Base-by-base conservation (phyloP, 2,329 filamentous ascomycete species). In the Alternaria arbusti region DNA sequence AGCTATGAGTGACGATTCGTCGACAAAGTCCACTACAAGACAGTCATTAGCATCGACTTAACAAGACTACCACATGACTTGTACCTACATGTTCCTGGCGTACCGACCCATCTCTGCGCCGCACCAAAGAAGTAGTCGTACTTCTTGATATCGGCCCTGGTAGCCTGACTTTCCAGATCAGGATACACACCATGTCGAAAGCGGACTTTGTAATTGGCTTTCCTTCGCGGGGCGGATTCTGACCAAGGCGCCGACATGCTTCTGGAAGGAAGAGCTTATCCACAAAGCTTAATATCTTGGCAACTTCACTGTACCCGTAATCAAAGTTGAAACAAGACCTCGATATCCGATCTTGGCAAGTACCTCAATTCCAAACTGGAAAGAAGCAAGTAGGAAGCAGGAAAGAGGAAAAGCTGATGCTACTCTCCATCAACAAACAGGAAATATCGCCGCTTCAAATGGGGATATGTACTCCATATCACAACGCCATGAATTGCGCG, bases 81-180 rank as follows among this genome's bases (percentile, higher is more conserved):
- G 7, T 49, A 68, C 68, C 20, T 63, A 72, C 70, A 63, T 32
- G 63, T 64, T 6, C 54, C 61, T 8, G 57, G 59, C 17, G 61
- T 66, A 43, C 51, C 61, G 25, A 72, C 64, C 67, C 70, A 72
- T 10, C 25, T 61, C 47, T 72, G 65, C 15, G 40, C 64, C 9
- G 51, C 49, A 5, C 65, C 64, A 57, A 73, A 72, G 57, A 72
- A 73, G 61, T 64, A 72, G 60, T 70, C 68, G 54, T 73, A 73
- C 52, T 72, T 72, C 40, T 73, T 73, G 26, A 71, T 70, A 49
- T 72, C 68, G 5, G 63, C 68, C 43, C 68, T 57, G 5, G 63
- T 70, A n/a, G 65, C 70, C 47, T 64, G 36, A 6, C 55, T 57
- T 50, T 67, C 70, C 23, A 46, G 32, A 45, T 67, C 51, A 4